Evolutionary conservation across 306 rosid genomes (phyloP).

Genomic region (Vigna trinervia): DNA sequence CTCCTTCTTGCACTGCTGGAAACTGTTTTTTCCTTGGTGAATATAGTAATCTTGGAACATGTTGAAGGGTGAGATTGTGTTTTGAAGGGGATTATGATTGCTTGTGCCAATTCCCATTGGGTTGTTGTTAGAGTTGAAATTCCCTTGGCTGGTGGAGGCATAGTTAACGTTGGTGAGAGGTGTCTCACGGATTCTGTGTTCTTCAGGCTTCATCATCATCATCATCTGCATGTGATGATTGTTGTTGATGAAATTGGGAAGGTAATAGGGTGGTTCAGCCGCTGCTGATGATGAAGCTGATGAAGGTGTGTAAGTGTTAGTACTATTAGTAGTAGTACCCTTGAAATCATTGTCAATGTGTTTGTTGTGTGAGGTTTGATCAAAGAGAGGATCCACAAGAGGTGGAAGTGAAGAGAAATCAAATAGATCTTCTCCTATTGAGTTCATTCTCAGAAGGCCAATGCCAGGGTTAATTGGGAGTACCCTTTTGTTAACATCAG

Average conservation of each 20-base stretch:
- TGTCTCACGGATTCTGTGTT: constrained; percentile 31
- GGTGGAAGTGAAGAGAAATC: constrained; percentile 76
- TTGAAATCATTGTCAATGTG: constrained; percentile 35
- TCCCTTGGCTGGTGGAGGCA: constrained; percentile 25
- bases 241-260: constrained; percentile 36
- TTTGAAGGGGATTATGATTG: not conserved
- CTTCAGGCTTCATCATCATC: constrained; percentile 26
- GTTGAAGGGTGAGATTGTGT: constrained; percentile 15
- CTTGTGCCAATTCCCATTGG: constrained; percentile 7
- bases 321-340: not conserved
- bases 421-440: constrained; percentile 56
- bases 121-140: not conserved
- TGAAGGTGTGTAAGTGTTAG: not conserved
- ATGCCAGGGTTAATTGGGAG: constrained; percentile 31
- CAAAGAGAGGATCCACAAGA: constrained; percentile 59
- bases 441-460: constrained; percentile 48
- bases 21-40: constrained; percentile 34
- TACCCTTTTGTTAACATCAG: constrained; percentile 40
- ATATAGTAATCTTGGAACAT: constrained; percentile 36
- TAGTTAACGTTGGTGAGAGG: not conserved
- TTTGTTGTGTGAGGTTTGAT: constrained; percentile 5
- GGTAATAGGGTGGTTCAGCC: constrained; percentile 14
- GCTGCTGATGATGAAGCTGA: not conserved
- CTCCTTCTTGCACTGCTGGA: constrained; percentile 55
- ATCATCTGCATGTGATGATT: not conserved